phyloP scores from a whole-genome alignment of 2,329 filamentous ascomycete species.

The Colletotrichum simmondsii region DNA sequence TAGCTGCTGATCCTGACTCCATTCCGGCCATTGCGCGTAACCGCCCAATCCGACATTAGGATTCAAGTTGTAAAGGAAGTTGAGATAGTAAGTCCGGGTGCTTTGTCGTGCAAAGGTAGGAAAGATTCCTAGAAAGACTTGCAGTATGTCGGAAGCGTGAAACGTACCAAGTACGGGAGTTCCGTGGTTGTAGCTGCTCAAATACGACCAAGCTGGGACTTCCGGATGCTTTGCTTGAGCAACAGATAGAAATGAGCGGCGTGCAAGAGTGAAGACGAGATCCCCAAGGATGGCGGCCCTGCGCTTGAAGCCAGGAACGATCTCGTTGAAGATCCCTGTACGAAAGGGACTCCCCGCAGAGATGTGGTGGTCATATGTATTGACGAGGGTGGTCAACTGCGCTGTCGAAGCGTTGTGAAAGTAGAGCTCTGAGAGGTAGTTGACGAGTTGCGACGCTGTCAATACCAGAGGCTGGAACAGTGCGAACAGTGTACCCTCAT shows the following conservation, averaged over 20 bases:
- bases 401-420: constrained; percentile 66
- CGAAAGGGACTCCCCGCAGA: constrained; percentile 77
- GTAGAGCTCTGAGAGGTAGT: constrained; percentile 70
- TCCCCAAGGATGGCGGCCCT: constrained; percentile 81
- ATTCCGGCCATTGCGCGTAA: constrained; percentile 54
- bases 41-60: constrained; percentile 68
- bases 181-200: constrained; percentile 77
- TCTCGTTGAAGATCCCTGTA: constrained; percentile 74
- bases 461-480: constrained; percentile 77
- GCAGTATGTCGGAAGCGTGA: constrained; percentile 76
- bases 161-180: constrained; percentile 81
- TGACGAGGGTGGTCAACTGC: constrained; percentile 66
- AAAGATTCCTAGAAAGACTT: constrained; percentile 74
- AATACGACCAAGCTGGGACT: constrained; percentile 79
- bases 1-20: constrained; percentile 58
- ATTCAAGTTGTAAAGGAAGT: constrained; percentile 76
- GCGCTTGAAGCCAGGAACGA: constrained; percentile 82
- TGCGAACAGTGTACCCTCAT: constrained; percentile 81
- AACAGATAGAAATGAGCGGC: constrained; percentile 70
- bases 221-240: constrained; percentile 59
- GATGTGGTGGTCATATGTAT: constrained; percentile 68
- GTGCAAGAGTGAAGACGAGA: constrained; percentile 77
- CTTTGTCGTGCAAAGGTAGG: constrained; percentile 70
- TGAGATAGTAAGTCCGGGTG: constrained; percentile 77
- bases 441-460: constrained; percentile 65